Conservation (phyloP, 805 yeast species). For the Deakozyma indianensis region DNA sequence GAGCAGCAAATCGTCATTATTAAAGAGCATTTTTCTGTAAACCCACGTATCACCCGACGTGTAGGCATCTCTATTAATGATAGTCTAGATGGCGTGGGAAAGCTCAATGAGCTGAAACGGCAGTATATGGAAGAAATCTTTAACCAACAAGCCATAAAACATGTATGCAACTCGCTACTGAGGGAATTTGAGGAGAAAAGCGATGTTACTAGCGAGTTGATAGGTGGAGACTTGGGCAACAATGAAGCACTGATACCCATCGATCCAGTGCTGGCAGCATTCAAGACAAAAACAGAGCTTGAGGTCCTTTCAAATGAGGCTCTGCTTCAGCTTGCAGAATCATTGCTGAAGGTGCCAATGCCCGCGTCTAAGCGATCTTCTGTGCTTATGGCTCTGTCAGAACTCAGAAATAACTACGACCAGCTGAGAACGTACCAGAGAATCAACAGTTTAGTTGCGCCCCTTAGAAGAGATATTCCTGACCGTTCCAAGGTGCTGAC, state of each 20-base stretch:
- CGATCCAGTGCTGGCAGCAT: conserved; percentile 1
- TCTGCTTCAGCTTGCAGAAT: background rate
- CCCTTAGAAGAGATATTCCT: background rate
- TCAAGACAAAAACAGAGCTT: background rate
- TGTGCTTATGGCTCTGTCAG: background rate
- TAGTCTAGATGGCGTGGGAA: conserved; percentile 1
- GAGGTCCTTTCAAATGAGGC: background rate
- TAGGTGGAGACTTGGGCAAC: background rate
- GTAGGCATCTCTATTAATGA: background rate
- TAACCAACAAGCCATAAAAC: conserved; percentile 6
- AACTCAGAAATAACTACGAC: background rate
- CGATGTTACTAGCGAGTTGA: background rate
- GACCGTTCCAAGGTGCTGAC: background rate
- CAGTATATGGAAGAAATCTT: conserved; percentile 5
- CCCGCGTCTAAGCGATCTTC: background rate
- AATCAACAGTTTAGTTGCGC: background rate
- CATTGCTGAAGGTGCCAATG: background rate
- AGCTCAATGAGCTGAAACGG: conserved; percentile 3
- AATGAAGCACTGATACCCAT: conserved; percentile 1
- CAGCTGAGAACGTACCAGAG: background rate
- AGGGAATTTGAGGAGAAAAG: conserved; percentile 1
- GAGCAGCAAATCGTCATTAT: conserved; percentile 5
- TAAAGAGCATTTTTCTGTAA: conserved; percentile 1
- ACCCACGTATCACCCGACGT: background rate
- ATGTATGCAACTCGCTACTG: conserved; percentile 4